Evolutionary conservation across 257 asterid species (phyloP).

Genomic region (Plectranthus barbatus): DNA sequence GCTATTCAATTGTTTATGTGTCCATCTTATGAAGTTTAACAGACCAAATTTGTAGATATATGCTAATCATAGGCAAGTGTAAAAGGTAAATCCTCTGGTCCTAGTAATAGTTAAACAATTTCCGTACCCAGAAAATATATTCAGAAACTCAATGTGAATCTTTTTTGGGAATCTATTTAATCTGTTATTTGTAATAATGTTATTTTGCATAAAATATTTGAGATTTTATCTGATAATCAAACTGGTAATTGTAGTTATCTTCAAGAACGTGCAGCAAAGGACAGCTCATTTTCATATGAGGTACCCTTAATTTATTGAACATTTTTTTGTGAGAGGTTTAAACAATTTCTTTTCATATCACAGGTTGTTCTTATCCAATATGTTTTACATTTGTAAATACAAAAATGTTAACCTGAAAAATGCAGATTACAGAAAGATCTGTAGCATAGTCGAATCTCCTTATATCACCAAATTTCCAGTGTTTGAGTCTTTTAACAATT

Average conservation of each 20-base stretch:
- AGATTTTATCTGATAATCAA: slow-evolving; percentile 5
- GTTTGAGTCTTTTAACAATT: neutral
- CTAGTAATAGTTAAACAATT: neutral
- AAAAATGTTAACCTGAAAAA: neutral
- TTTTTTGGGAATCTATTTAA: neutral
- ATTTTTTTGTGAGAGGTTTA: neutral
- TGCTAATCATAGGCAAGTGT: neutral
- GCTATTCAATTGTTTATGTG: too few relatives aligned
- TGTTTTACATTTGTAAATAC: too few relatives aligned
- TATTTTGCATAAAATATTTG: neutral
- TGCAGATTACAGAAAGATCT: neutral
- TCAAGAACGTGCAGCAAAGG: slow-evolving; percentile 68
- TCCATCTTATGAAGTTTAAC: too few relatives aligned
- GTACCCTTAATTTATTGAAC: slow-evolving; percentile 21
- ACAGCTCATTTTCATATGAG: slow-evolving; percentile 79
- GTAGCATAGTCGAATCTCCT: neutral
- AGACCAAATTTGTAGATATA: neutral
- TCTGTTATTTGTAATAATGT: neutral
- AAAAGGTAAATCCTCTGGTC: neutral
- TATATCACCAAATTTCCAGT: slow-evolving; percentile 1
- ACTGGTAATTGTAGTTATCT: slow-evolving; percentile 64
- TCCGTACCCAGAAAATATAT: neutral
- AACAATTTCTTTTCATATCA: neutral
- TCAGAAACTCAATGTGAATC: neutral
- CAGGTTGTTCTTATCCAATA: neutral